phyloP scores from a whole-genome alignment of 2,329 filamentous ascomycete genomes.

The Metarhizium sp. region DNA sequence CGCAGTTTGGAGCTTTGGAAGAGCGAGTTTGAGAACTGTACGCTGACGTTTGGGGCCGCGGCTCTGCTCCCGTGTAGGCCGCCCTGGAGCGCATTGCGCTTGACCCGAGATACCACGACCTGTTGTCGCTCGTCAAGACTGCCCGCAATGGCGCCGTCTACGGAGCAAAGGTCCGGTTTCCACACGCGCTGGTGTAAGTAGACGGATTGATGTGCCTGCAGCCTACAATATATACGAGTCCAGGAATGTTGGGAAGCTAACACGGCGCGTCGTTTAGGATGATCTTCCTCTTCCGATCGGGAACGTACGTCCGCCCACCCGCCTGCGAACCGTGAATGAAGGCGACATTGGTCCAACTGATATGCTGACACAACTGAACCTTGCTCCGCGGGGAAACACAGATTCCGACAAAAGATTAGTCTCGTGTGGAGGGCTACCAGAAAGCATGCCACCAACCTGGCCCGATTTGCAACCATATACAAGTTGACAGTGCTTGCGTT shows the following conservation, averaged over 20 bases:
- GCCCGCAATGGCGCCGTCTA: constrained; percentile 96
- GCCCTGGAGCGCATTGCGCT: constrained; percentile 67
- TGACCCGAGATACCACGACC: constrained; percentile 75
- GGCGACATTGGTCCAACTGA: neutral
- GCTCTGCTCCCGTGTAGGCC: constrained; percentile 35
- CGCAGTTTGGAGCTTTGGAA: neutral
- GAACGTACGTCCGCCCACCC: constrained; percentile 49
- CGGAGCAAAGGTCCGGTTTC: constrained; percentile 94
- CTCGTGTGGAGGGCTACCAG: constrained; percentile 79
- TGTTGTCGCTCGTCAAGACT: constrained; percentile 80
- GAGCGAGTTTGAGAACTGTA: neutral
- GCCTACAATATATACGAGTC: neutral
- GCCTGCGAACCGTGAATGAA: neutral
- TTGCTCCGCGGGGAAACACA: constrained; percentile 12
- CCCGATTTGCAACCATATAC: constrained; percentile 84
- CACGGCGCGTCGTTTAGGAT: constrained; percentile 46
- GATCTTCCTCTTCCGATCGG: constrained; percentile 92
- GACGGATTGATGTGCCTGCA: neutral
- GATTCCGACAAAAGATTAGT: constrained; percentile 63
- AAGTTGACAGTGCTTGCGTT: constrained; percentile 73
- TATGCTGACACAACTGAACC: constrained; percentile 9
- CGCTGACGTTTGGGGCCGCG: neutral
- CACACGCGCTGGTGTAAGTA: constrained; percentile 77
- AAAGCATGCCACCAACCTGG: constrained; percentile 85
- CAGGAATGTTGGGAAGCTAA: constrained; percentile 8